Percentiles rank a stretch among this genome's conserved stretches.
phyloP scores from a whole-genome alignment of 768 basidiomycete species.

The Mycena pura region DNA sequence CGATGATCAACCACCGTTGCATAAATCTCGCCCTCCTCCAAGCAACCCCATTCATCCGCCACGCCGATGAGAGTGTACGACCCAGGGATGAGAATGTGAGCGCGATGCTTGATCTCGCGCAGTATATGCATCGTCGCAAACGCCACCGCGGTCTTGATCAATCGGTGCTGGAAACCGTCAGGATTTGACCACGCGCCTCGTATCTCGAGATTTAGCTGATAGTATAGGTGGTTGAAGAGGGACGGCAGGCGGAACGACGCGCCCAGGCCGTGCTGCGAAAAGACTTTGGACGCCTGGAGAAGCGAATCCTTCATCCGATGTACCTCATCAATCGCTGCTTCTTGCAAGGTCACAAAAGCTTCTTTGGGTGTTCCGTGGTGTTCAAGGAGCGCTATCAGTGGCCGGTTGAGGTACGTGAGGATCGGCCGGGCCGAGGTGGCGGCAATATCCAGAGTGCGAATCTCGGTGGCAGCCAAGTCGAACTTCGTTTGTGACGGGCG shows the following conservation, averaged over 20 bases:
- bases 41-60: slow-evolving; percentile 55
- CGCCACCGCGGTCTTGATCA: slow-evolving; percentile 45
- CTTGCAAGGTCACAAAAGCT: slow-evolving; percentile 46
- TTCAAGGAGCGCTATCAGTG: slow-evolving; percentile 56
- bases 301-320: slow-evolving; percentile 42
- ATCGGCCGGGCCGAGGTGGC: slow-evolving; percentile 51
- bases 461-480: slow-evolving; percentile 39
- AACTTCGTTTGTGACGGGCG: slow-evolving; percentile 59
- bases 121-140: slow-evolving; percentile 53
- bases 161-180: slow-evolving; percentile 36
- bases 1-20: slow-evolving; percentile 46
- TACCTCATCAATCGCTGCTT: slow-evolving; percentile 43
- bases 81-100: slow-evolving; percentile 55
- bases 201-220: slow-evolving; percentile 39
- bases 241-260: slow-evolving; percentile 52
- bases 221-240: slow-evolving; percentile 44
- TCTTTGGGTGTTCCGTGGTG: slow-evolving; percentile 43
- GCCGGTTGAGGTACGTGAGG: slow-evolving; percentile 52
- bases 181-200: slow-evolving; percentile 16
- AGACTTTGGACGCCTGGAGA: slow-evolving; percentile 42
- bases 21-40: slow-evolving; percentile 55
- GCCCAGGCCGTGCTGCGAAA: slow-evolving; percentile 54
- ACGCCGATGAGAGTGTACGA: slow-evolving; percentile 60
- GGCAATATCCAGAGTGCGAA: slow-evolving; percentile 54
- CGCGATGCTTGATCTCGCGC: slow-evolving; percentile 58